Evolutionary conservation across 441 rosid species (phyloP), one percentile per base, ranked within the genome.

Genomic region (Euphorbia corollata): DNA sequence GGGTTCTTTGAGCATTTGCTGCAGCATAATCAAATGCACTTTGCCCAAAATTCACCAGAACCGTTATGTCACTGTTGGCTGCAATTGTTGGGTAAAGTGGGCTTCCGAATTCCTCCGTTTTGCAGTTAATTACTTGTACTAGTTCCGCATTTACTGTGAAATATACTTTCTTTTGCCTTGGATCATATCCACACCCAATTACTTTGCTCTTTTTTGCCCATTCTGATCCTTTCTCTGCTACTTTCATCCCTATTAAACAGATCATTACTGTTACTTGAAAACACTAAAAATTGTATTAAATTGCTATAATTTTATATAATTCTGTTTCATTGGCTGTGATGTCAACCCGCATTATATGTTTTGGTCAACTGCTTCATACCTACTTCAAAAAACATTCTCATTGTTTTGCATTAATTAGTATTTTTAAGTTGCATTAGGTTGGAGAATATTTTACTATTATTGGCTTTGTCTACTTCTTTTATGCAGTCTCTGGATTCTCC

Each of bases 101-200:
- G 41, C 80, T 68, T 47, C 84, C 88, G n/a, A 77, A 87, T 75
- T 81, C 86, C 68, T 84, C 86, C 0, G 84, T 66, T 73, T 80
- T 83, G 85, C 93, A 85, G 61, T 84, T 75, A 58, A 87, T 75
- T 59, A 73, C 79, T 72, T 83, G 90, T 15, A 80, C 75, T 61
- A 85, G 36, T 71, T 83, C 87, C 10, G 82, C 80, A 22, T 82
- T 85, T 48, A 84, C 72, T 0, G 93, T 84, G 85, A 85, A 87
- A 56, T 75, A 85, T 32, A 87, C 93, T 67, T 79, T 83, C 81
- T 81, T 87, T 61, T 81, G 76, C 74, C 77, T 76, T 0, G 93
- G 90, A 71, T 82, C 85, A 59, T 78, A 85, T 51, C 93, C 93
- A 45, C 90, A 85, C 3, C 93, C 93, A 7, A 87, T 81, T 63